A percentile compares a stretch with the other conserved stretches of the same genome.
phyloP scores from a whole-genome alignment of 805 yeast species.

The Candida ipomoeae region DNA sequence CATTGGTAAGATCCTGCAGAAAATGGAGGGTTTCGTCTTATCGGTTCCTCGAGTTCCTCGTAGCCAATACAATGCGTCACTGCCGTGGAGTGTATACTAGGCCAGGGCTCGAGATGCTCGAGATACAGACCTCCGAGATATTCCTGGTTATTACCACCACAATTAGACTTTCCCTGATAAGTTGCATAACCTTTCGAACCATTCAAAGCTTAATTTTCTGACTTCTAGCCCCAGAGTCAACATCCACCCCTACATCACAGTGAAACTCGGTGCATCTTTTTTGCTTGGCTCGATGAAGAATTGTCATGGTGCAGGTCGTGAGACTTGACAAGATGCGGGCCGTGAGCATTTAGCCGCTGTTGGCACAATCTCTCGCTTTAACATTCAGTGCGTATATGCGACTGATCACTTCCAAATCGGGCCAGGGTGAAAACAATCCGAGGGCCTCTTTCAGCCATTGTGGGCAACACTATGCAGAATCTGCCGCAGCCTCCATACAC shows the following conservation, averaged over 20 bases:
- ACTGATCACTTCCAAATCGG: not conserved
- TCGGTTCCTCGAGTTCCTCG: not conserved
- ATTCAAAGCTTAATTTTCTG: too few relatives aligned
- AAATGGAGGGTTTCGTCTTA: not conserved
- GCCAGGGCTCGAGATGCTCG: too few relatives aligned
- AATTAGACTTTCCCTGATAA: too few relatives aligned
- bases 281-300: too few relatives aligned
- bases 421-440: not conserved
- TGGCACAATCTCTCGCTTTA: not conserved
- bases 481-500: not conserved
- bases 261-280: too few relatives aligned
- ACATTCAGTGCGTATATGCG: not conserved
- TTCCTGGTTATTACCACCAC: too few relatives aligned
- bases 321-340: not conserved
- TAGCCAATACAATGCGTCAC: not conserved
- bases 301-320: too few relatives aligned
- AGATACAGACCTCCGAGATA: too few relatives aligned
- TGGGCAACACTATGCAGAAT: not conserved
- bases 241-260: too few relatives aligned
- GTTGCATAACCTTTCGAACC: too few relatives aligned
- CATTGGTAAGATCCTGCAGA: not conserved
- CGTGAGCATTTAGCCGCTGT: not conserved
- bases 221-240: too few relatives aligned
- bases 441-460: not conserved
- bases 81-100: not conserved